phyloP scores from a whole-genome alignment of 176 grass and related monocot species.

The Cymbopogon citratus region DNA sequence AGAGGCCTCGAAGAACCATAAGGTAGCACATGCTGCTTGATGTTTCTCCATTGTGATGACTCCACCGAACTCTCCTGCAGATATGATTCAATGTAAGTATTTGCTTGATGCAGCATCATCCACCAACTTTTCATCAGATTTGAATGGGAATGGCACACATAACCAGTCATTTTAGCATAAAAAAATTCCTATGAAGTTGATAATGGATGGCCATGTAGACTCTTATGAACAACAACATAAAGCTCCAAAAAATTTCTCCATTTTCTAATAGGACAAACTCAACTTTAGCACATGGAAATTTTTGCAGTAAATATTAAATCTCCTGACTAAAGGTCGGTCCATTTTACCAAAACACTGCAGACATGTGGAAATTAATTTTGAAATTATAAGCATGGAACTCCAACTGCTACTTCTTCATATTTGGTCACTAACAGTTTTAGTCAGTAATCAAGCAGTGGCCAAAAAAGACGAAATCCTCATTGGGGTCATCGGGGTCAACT shows the following conservation, averaged over 20 bases:
- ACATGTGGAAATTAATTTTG: neutral
- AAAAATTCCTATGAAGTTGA: neutral
- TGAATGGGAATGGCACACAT: neutral
- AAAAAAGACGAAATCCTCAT: no score
- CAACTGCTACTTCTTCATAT: neutral
- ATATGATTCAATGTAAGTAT: slow-evolving; percentile 15
- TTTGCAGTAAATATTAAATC: neutral
- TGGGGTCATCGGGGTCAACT: no score
- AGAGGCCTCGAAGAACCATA: slow-evolving; percentile 73
- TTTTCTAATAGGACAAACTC: neutral
- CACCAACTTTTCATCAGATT: neutral
- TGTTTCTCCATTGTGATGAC: slow-evolving; percentile 73
- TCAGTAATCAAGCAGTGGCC: neutral
- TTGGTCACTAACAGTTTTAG: neutral
- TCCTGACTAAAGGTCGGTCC: neutral
- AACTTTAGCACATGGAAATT: neutral
- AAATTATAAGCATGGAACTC: slow-evolving; percentile 13
- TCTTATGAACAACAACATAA: neutral
- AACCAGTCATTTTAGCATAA: neutral
- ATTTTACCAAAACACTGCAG: neutral
- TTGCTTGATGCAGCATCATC: neutral
- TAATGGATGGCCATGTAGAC: neutral
- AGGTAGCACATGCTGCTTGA: slow-evolving; percentile 77
- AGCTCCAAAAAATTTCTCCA: neutral
- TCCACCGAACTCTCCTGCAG: slow-evolving; percentile 61